phyloP scores from a whole-genome alignment of 805 yeast genomes.

The Brettanomyces custersianus region DNA sequence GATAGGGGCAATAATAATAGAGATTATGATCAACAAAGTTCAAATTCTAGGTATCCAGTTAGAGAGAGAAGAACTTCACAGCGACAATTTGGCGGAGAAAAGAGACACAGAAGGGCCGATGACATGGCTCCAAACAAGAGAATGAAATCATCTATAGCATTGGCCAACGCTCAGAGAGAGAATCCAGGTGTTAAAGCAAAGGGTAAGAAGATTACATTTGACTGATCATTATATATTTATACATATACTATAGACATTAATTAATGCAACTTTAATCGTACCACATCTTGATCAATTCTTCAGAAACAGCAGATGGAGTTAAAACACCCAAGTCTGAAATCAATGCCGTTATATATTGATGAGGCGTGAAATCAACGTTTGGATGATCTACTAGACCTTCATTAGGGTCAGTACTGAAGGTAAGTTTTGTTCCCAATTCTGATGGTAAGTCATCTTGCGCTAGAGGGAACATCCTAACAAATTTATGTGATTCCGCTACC shows the following conservation, averaged over 20 bases:
- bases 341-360: constrained; percentile 88
- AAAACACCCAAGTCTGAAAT: constrained; percentile 94
- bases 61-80: constrained; percentile 8
- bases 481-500: constrained; percentile 90
- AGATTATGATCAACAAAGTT: too few relatives aligned
- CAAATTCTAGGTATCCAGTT: too few relatives aligned
- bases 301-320: constrained; percentile 97
- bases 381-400: constrained; percentile 37
- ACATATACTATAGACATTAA: not conserved
- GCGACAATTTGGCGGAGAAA: constrained; percentile 1
- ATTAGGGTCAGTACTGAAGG: constrained; percentile 28
- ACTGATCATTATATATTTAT: too few relatives aligned
- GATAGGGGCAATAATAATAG: not conserved
- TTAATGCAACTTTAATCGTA: constrained; percentile 48
- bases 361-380: constrained; percentile 87
- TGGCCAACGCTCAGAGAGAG: constrained; percentile 83
- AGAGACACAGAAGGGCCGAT: constrained; percentile 2
- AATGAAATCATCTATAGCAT: constrained; percentile 71
- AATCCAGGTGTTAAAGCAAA: constrained; percentile 80
- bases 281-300: constrained; percentile 97
- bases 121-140: constrained; percentile 32
- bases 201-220: constrained; percentile 81
- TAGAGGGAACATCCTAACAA: constrained; percentile 91
- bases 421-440: constrained; percentile 21
- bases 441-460: constrained; percentile 86